phyloP scores from a whole-genome alignment of 257 asterid genomes.

The Solanum etuberosum region DNA sequence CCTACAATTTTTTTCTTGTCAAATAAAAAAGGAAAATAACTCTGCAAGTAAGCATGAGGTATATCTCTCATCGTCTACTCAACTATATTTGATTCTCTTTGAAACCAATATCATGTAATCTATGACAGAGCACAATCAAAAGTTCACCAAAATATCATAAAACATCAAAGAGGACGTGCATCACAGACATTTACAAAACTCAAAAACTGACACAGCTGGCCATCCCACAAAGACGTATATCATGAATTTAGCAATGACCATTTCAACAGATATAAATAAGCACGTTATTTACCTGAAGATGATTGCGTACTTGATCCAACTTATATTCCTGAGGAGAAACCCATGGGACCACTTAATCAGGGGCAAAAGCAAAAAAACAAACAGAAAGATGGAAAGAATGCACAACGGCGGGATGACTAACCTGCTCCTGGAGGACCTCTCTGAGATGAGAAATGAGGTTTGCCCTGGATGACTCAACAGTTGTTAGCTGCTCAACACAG shows the following conservation, averaged over 20 bases:
- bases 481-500: slow-evolving; percentile 53
- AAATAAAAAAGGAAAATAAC: neutral
- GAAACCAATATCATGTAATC: neutral
- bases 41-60: neutral
- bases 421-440: slow-evolving; percentile 87
- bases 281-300: slow-evolving; percentile 52
- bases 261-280: neutral
- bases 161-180: neutral
- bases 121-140: neutral
- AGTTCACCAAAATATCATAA: neutral
- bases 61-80: neutral
- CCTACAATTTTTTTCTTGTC: neutral
- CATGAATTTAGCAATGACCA: neutral
- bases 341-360: slow-evolving; percentile 4
- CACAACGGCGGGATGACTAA: slow-evolving; percentile 10
- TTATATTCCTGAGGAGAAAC: slow-evolving; percentile 45
- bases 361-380: neutral
- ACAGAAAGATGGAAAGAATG: neutral
- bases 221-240: neutral
- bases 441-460: slow-evolving; percentile 60
- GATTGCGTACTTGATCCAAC: slow-evolving; percentile 71
- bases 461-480: slow-evolving; percentile 58
- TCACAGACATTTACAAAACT: neutral
- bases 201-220: neutral
- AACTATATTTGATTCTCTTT: neutral